Evolutionary conservation across 202 grass and related monocot genomes (phyloP), one percentile per base, ranked within the genome.

Genomic region (Zoysia matrella): DNA sequence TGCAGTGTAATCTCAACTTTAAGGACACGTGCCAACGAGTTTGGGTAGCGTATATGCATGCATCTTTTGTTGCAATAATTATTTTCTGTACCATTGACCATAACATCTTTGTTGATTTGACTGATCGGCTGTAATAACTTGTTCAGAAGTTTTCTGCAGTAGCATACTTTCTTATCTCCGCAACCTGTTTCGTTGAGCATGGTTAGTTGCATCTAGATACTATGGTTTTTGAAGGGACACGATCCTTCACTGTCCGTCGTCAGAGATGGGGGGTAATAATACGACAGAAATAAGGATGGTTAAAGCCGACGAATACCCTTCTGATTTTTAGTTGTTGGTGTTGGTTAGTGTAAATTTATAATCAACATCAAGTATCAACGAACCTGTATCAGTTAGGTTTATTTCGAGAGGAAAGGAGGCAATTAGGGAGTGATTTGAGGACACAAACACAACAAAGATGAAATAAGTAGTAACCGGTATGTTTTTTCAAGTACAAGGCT

Each of bases 401-500:
- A 22, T 22, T 22, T 22, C 22, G 22, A 22, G 22, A 22, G 22
- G 22, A 22, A 22, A 22, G 22, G 22, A 22, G 22, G 22, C 22
- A 22, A 22, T 22, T 22, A 7, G 15, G 13, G 53, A 55, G 18
- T 65, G 41, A 86, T 83, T 64, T 70, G 5, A 46, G 18, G 72
- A 65, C 74, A 16, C 6, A 71, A 47, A 52, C 42, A 75, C 22
- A 22, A 13, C 6, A 71, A 46, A 53, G 57, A 65, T 18, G 22
- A 60, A 79, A 56, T 15, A 57, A 80, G 63, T 10, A 83, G 64
- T 7, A 83, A 4, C 56, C n/a, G 6, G 75, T 76, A 83, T 83
- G 36, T 87, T 79, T 22, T 22, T 22, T 22, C 22, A 22, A 22
- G 22, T 22, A 22, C 22, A 22, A 22, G 22, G 22, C 22, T 65